Conservation (phyloP, 2,329 filamentous ascomycete genomes). For the Penicillium freii region DNA sequence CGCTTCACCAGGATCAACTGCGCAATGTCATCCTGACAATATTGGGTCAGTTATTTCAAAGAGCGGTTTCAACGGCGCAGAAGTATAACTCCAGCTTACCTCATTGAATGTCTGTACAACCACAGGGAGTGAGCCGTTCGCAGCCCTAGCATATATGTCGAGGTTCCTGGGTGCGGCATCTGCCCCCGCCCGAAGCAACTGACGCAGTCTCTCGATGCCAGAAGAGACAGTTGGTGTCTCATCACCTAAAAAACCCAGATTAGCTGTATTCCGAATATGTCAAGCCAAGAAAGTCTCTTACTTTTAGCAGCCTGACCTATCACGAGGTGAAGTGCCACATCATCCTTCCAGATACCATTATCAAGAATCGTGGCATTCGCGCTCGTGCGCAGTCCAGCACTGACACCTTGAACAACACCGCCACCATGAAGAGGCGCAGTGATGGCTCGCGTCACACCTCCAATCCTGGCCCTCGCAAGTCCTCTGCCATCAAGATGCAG, state of each 20-base stretch:
- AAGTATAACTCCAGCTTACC: background rate
- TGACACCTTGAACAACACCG: background rate
- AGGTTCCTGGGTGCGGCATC: background rate
- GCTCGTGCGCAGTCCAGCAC: background rate
- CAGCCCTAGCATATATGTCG: background rate
- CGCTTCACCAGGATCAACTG: background rate
- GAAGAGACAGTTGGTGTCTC: background rate
- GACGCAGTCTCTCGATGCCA: background rate
- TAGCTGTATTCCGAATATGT: background rate
- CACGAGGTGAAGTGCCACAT: background rate
- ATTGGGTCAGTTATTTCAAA: background rate
- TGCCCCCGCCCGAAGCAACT: background rate
- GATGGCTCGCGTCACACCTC: background rate
- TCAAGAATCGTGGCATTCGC: background rate
- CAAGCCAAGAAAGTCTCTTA: background rate
- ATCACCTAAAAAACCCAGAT: background rate
- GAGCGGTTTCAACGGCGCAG: background rate
- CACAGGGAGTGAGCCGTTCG: background rate
- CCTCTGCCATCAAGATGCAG: background rate
- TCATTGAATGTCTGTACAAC: background rate
- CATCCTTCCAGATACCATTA: background rate
- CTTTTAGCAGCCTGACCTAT: background rate
- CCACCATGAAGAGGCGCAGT: background rate
- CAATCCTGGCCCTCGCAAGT: background rate
- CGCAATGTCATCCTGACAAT: background rate